Base-by-base conservation (phyloP, 108 stramenopile genomes). In the Nitzschia palea region DNA sequence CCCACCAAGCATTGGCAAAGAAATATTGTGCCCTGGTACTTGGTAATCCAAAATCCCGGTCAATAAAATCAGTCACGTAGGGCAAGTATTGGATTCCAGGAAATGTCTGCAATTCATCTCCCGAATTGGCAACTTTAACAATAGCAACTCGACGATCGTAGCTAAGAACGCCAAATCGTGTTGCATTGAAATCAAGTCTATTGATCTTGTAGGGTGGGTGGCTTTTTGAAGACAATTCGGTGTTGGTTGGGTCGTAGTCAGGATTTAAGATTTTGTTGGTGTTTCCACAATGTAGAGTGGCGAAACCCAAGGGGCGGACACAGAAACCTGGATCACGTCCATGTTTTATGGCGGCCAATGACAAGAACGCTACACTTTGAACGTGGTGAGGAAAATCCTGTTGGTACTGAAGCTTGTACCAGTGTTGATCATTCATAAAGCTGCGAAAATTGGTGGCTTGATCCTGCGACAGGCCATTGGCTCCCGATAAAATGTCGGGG, bases 1-100 rank as follows among this genome's bases (percentile, higher is more conserved):
- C 47, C 47, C 47, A 48, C 47, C 47, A 48, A n/a, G 47, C 47
- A 20, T 48, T 48, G 18, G 47, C 47, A 18, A 48, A 48, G 18
- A 48, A 20, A 20, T 48, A 18, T 18, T 48, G 47, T 18, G 47
- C 47, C 15, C 18, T 8, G n/a, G 15, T 48, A 5, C 22, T 18
- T 20, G 9, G 9, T 20, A 48, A 20, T 12, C 47, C 47, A 48
- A 48, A 48, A 20, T 48, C 47, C 4, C 47, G 47, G 22, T 48
- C 47, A 20, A 48, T 20, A 48, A 18, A 20, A 20, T 48, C 47
- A 20, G 15, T 48, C 47, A 48, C 15, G n/a, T 48, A 48, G 17
- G 47, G 47, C 9, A 48, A 20, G 47, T 20, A 48, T 20, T 48
- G 47, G 22, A 48, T 12, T 5, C 47, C 47, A 18, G 47, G 47